A percentile compares a stretch with the other conserved stretches of the same genome.
These are phyloP conservation scores for Articulospora tetracladia DNA, from an alignment of 495 filamentous ascomycete species.

Conservation along the genomic window DNA sequence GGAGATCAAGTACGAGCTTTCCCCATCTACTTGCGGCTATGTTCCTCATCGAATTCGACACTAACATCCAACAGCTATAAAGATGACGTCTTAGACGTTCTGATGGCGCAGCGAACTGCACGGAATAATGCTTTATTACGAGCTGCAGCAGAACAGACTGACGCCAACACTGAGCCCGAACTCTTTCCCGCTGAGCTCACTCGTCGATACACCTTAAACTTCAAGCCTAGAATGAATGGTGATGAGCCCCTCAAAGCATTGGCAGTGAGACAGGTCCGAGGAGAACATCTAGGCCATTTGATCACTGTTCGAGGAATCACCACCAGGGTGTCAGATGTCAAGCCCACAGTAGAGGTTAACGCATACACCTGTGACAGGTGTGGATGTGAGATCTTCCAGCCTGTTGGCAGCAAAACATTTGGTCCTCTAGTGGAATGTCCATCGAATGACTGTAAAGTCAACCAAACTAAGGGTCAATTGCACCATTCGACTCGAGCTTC, in stretches of 20 bases:
- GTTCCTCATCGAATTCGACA: not conserved
- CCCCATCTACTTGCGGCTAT: not conserved
- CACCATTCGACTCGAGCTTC: slow-evolving; percentile 91
- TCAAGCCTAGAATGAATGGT: slow-evolving; percentile 79
- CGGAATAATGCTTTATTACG: slow-evolving; percentile 74
- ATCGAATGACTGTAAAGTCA: slow-evolving; percentile 81
- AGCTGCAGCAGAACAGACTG: slow-evolving; percentile 62
- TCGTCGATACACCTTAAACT: slow-evolving; percentile 88
- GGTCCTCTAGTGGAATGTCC: slow-evolving; percentile 80
- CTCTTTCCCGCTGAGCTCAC: slow-evolving; percentile 91
- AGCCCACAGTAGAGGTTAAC: slow-evolving; percentile 94
- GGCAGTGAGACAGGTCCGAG: slow-evolving; percentile 87
- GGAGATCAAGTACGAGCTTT: slow-evolving; percentile 70
- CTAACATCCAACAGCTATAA: slow-evolving; percentile 62
- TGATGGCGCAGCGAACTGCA: slow-evolving; percentile 85
- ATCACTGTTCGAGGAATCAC: slow-evolving; percentile 95
- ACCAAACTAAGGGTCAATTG: slow-evolving; percentile 89
- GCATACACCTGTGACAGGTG: slow-evolving; percentile 97
- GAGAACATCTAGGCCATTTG: slow-evolving; percentile 85
- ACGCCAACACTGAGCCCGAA: slow-evolving; percentile 51
- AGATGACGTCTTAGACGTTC: slow-evolving; percentile 93
- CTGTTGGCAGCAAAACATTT: slow-evolving; percentile 86
- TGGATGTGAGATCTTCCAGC: slow-evolving; percentile 96
- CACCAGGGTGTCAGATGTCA: slow-evolving; percentile 94
- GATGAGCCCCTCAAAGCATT: slow-evolving; percentile 78